Base-by-base conservation (phyloP, 2,329 filamentous ascomycete genomes). In the Monosporascus sp. region DNA sequence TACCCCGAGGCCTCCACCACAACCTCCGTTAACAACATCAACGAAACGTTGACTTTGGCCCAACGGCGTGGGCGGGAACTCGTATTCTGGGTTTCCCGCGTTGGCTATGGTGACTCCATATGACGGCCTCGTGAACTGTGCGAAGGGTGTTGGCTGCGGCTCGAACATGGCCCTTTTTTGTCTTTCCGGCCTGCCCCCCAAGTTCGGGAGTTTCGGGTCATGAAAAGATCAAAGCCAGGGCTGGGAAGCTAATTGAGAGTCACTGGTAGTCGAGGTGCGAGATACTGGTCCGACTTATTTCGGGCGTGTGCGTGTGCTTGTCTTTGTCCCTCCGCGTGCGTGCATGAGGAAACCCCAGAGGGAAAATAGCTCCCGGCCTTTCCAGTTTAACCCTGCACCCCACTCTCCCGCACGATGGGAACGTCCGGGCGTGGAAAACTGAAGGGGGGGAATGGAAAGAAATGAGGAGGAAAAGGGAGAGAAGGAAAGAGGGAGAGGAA, bases 111-210 rank as follows among this genome's bases (percentile, higher is more conserved):
- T 57, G 61, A 76, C 63, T 61, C 71, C 74, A 70, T 75, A 75
- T 39, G 69, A 61, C 54, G 59, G 54, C 59, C 70, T 71, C 60
- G 67, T 71, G 62, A 73, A 74, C 60, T 72, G 68, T 59, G 71
- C 66, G 58, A 74, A 79, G 51, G 78, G 73, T 51, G 75, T 76
- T 51, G 76, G 71, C 60, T 80, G 75, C 63, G 79, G 74, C 67
- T 80, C 75, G 70, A 79, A 82, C 79, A 82, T 82, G 68, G 70
- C 74, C 63, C 60, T 54, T 46, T 31, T 36, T 20, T 44, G 15
- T 46, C 24, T 39, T 47, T 31, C 44, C 39, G 34, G 25, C 44
- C 51, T 51, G 34, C 51, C 57, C 56, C 56, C 56, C 52, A 47
- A 59, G 53, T 53, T 49, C 54, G 53, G 39, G 45, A 61, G 51